Base-by-base conservation (phyloP, 331 rosid genomes). In the Telfairia occidentalis region DNA sequence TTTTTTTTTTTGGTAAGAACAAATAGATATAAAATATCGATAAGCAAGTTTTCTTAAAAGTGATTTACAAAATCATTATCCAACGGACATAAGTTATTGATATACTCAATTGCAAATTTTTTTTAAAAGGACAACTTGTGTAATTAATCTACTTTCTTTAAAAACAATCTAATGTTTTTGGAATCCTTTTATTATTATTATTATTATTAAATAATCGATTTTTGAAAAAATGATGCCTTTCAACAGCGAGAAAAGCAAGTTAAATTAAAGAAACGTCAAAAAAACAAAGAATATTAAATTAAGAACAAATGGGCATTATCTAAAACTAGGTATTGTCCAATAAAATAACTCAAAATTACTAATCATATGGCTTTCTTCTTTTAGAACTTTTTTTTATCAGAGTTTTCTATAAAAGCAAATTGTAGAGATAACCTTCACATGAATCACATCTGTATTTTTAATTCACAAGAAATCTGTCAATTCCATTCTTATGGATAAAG, bases 371-470 rank as follows among this genome's bases (percentile, higher is more conserved):
- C n/a, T 12, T 9, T 16, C 42, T 37, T 18, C 11, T 64, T n/a
- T 65, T 21, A 10, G 50, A 50, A 65, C 3, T 37, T 65, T 65
- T 65, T 65, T 64, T 63, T n/a, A 64, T 37, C 38, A n/a, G n/a
- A 65, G 5, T 63, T 37, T 37, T 64, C 49, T 38, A 4, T 13
- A 65, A 65, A 38, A 70, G 42, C 58, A 45, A 16, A 45, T 29
- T 46, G 7, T 46, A 26, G 13, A 71, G 43, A 46, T 71, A 46
- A 16, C 5, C 75, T 71, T 46, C 73, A 66, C 73, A 66, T 66
- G 73, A 66, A 38, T n/a, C 73, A 66, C 73, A 38, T 38, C 73
- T 21, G 52, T 59, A 29, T 29, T 63, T 63, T 16, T 19, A 64
- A 9, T 37, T 64, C 16, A 19, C 5, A 64, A 64, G 29, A 64